Evolutionary conservation across 192 early-diverging fungal genomes (phyloP), one percentile per base, ranked within the genome.

Genomic region (Entophlyctis helioformis): DNA sequence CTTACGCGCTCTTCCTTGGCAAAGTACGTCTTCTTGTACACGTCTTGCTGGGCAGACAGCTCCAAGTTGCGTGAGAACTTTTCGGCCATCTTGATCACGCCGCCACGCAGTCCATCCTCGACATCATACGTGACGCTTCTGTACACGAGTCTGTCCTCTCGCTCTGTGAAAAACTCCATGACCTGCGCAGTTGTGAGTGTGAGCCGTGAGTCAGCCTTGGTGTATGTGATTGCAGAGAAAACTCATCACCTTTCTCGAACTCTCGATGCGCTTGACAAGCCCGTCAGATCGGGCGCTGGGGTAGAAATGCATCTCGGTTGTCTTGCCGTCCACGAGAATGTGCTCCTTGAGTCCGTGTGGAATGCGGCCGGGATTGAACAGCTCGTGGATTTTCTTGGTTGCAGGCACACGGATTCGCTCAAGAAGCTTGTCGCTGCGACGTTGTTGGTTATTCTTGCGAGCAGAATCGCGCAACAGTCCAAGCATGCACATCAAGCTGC

Each of bases 231-330:
- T 23, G 12, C n/a, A 37, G 10, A 2, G 12, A 39, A 42, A 23
- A 1, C 36, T 25, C 21, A 19, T 2, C 15, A 71, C 71, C 53
- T 77, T 77, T 50, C 42, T 48, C 16, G 45, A 40, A 19, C 48
- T 51, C 38, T 78, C 71, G 16, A 70, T 49, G 11, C 75, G 48
- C 36, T 67, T 66, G 0, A 72, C 45, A 8, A 78, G 38, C 34
- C 75, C 71, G 44, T 78, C 75, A 15, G 62, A 63, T 36, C 75
- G 23, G 5, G 75, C 69, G 25, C 35, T 47, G 9, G 61, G 58
- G 49, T 67, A 78, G 36, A 78, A 78, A 35, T 69, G 62, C 61
- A 78, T 69, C 31, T 72, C 68, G 15, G 57, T 69, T 26, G 75
- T 78, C 11, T 56, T 46, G 2, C 57, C 68, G 11, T 62, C 55